Percentiles rank a stretch among this genome's conserved stretches.
Evolutionary conservation across 2,329 filamentous ascomycete genomes (phyloP).

Genomic region (Bipolaris oryzae): DNA sequence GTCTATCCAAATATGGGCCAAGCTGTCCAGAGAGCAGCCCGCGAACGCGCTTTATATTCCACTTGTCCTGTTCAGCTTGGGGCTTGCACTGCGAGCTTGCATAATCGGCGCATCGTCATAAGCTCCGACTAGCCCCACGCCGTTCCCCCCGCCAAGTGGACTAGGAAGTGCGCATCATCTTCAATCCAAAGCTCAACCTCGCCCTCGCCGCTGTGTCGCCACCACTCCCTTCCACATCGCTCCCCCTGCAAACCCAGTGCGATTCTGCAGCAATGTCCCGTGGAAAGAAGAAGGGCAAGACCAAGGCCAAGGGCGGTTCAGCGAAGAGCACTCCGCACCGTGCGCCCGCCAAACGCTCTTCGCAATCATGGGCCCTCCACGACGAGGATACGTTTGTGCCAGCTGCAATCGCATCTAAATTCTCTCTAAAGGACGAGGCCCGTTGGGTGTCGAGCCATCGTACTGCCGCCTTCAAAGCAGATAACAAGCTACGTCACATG

Average conservation of each 20-base stretch:
- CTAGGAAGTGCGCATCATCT: constrained; percentile 15
- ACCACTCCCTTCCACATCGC: neutral
- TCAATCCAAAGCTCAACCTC: neutral
- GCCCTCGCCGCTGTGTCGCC: neutral
- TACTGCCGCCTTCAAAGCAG: constrained; percentile 53
- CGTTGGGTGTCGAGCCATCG: constrained; percentile 61
- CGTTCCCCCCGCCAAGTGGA: constrained; percentile 3
- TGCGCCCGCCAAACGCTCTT: constrained; percentile 23
- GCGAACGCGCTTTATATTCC: too few relatives aligned
- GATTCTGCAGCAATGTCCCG: constrained; percentile 26
- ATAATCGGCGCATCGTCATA: constrained; percentile 8
- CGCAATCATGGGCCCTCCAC: constrained; percentile 20
- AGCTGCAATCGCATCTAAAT: constrained; percentile 28
- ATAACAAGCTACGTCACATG: constrained; percentile 60
- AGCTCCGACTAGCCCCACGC: constrained; percentile 15
- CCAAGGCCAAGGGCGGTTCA: constrained; percentile 31
- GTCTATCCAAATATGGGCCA: too few relatives aligned
- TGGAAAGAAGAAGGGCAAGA: constrained; percentile 36
- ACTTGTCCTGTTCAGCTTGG: too few relatives aligned
- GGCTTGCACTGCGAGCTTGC: neutral
- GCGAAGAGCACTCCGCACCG: constrained; percentile 28
- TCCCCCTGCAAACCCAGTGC: neutral
- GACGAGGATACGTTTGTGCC: constrained; percentile 26
- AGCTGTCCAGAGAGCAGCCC: too few relatives aligned
- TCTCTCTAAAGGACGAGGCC: constrained; percentile 64